Conservation (phyloP, 371 early-diverging fungal genomes). For the Coemansia sp. region DNA sequence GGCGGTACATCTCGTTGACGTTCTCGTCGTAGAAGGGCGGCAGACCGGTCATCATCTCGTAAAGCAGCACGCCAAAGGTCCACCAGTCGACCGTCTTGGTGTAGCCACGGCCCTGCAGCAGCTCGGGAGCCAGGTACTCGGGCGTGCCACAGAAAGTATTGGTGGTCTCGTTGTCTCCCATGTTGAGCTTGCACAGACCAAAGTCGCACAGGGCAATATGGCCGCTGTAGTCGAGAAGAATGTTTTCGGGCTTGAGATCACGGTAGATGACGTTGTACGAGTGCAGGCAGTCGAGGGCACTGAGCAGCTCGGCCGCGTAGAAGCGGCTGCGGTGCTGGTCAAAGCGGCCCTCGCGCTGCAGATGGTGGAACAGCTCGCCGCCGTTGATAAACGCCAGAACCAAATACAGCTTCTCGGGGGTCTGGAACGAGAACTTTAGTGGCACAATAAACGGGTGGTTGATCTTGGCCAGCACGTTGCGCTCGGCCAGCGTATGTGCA, state of each 20-base stretch:
- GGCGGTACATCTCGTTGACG: constrained; percentile 92
- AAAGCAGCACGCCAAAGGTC: constrained; percentile 95
- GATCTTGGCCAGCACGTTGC: constrained; percentile 80
- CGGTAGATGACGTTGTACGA: constrained; percentile 84
- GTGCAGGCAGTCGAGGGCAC: constrained; percentile 88
- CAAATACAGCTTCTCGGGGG: constrained; percentile 81
- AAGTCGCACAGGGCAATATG: constrained; percentile 98
- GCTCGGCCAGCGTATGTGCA: constrained; percentile 86
- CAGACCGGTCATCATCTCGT: constrained; percentile 93
- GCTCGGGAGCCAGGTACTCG: constrained; percentile 98
- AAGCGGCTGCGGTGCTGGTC: constrained; percentile 89
- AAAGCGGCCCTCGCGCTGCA: constrained; percentile 79
- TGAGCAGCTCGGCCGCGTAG: constrained; percentile 70
- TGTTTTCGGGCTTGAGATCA: constrained; percentile 96
- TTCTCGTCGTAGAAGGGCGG: constrained; percentile 97
- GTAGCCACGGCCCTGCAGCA: constrained; percentile 89
- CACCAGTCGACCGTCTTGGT: constrained; percentile 97
- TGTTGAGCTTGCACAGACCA: constrained; percentile 94
- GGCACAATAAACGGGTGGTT: constrained; percentile 87
- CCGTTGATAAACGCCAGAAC: constrained; percentile 92
- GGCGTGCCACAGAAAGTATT: constrained; percentile 99
- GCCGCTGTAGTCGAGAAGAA: constrained; percentile 92
- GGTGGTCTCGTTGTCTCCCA: constrained; percentile 90
- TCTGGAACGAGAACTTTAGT: constrained; percentile 86
- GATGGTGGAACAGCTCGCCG: constrained; percentile 91